phyloP scores from a whole-genome alignment of 768 basidiomycete species.

The Suillus cothurnatus region DNA sequence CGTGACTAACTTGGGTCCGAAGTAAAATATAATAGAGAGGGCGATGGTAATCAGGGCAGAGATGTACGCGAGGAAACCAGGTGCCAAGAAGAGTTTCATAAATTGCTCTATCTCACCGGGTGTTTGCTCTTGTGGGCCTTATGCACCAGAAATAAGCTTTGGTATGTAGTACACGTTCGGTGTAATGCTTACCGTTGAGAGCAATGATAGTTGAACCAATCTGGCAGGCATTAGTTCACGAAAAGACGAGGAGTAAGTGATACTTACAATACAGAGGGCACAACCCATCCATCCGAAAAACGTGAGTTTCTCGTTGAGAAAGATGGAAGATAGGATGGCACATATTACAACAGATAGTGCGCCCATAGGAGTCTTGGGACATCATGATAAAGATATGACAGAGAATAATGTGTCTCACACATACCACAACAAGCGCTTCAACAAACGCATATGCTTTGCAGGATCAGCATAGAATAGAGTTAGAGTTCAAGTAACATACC shows the following conservation, averaged over 20 bases:
- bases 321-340: slow-evolving; percentile 89
- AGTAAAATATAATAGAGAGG: slow-evolving; percentile 76
- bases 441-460: slow-evolving; percentile 80
- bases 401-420: slow-evolving; percentile 29
- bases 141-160: slow-evolving; percentile 3
- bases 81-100: slow-evolving; percentile 76
- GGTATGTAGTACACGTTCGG: not conserved
- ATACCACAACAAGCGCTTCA: slow-evolving; percentile 88
- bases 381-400: slow-evolving; percentile 2
- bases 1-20: slow-evolving; percentile 66
- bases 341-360: slow-evolving; percentile 96
- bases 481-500: slow-evolving; percentile 48
- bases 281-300: slow-evolving; percentile 99
- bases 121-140: slow-evolving; percentile 70
- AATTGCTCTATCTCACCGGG: slow-evolving; percentile 74
- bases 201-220: slow-evolving; percentile 89
- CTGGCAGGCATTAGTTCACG: slow-evolving; percentile 34
- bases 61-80: slow-evolving; percentile 77
- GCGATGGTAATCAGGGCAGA: slow-evolving; percentile 65
- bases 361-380: slow-evolving; percentile 82
- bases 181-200: slow-evolving; percentile 64
- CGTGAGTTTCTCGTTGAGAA: slow-evolving; percentile 89
- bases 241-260: not conserved
- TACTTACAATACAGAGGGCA: slow-evolving; percentile 81
- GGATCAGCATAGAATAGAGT: slow-evolving; percentile 15